Evolutionary conservation across 2,329 filamentous ascomycete species (phyloP), one percentile per base, ranked within the genome.

Genomic region (Xylariaceae sp.): DNA sequence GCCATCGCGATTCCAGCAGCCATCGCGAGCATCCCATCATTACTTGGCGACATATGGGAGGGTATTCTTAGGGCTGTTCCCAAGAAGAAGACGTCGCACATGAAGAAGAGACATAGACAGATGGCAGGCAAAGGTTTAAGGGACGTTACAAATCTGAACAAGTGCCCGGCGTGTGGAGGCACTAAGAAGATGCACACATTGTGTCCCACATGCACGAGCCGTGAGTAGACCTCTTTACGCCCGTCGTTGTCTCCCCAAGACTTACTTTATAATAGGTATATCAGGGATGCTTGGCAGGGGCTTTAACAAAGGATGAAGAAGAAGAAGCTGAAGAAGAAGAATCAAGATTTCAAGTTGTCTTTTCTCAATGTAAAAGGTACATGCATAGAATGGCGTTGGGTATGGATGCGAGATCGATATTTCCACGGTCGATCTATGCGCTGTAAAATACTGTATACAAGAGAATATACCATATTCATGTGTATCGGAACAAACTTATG

Each of bases 1-100:
- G 77, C 83, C 14, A 77, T 88, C 58, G 78, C 85, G 6, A 74
- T 89, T 34, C 86, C 89, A 21, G 78, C 83, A 11, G 76, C 79
- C 34, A 79, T 91, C 63, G 81, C 86, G 65, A 85, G 79, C 46
- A 79, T 93, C 48, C 87, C 90, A 5, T 83, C 83, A 4, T 71
- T 92, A n/a, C 77, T 96, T 19, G 87, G 85, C 53, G 90, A 90
- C 62, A 87, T 99, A 69, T 98, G 94, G 94, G 94, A 97, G 66
- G 92, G 91, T 5, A 85, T 99, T 41, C 82, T 99, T 65, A 88
- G 88, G 65, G 95, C 95, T 1, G 95, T 98, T 14, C 95, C 95
- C 4, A 99, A 99, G 84, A 98, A 96, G 80, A 99, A 98, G 85
- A 96, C 92, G 29, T 97, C 94, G 37, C 92, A 99, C 75, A 91